Evolutionary conservation across 768 basidiomycete species (phyloP).

Genomic region (Collybiopsis confluens): DNA sequence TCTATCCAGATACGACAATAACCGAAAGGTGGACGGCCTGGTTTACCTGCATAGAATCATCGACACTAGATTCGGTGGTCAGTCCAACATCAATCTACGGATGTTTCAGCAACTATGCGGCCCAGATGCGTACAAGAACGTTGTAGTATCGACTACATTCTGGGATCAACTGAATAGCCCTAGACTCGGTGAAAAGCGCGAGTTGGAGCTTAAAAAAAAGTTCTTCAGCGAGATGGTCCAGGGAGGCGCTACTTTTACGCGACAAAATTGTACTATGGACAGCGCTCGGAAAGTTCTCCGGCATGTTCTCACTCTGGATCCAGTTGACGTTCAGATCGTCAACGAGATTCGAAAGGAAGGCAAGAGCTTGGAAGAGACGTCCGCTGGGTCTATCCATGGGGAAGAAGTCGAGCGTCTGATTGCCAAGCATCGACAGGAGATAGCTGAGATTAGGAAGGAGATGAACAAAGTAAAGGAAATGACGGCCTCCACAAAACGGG

Average conservation of each 20-base stretch:
- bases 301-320: slow-evolving; percentile 18
- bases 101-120: slow-evolving; percentile 45
- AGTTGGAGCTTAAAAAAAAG: slow-evolving; percentile 29
- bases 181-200: slow-evolving; percentile 27
- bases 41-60: slow-evolving; percentile 39
- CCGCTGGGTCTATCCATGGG: slow-evolving; percentile 33
- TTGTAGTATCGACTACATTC: slow-evolving; percentile 42
- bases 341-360: slow-evolving; percentile 30
- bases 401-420: slow-evolving; percentile 31
- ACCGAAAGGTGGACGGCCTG: slow-evolving; percentile 28
- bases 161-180: slow-evolving; percentile 32
- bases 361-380: slow-evolving; percentile 34
- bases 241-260: slow-evolving; percentile 32
- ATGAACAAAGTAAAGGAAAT: slow-evolving; percentile 19
- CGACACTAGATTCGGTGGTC: slow-evolving; percentile 31
- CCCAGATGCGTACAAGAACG: slow-evolving; percentile 36
- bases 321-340: slow-evolving; percentile 13
- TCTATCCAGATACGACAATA: slow-evolving; percentile 17
- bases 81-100: slow-evolving; percentile 34
- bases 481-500: slow-evolving; percentile 1
- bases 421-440: slow-evolving; percentile 30
- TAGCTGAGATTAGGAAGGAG: slow-evolving; percentile 28
- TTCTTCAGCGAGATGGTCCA: slow-evolving; percentile 40
- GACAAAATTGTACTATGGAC: slow-evolving; percentile 26
- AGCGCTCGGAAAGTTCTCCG: slow-evolving; percentile 28